Percentiles rank a stretch among this genome's conserved stretches.
phyloP scores from a whole-genome alignment of 129 eudicot genomes.

The Flaveria trinervia region DNA sequence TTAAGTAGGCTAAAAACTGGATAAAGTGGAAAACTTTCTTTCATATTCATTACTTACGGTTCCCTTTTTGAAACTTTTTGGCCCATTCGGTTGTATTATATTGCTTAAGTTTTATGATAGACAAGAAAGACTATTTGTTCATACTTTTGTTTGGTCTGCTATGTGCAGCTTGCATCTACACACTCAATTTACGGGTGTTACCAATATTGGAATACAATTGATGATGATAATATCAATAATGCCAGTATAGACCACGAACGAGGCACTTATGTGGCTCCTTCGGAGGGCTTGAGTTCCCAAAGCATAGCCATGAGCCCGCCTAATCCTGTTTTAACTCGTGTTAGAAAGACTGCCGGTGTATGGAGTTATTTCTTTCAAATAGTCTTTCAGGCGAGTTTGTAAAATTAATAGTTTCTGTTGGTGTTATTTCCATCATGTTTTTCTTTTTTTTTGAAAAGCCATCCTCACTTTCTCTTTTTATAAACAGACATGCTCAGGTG shows the following conservation, averaged over 20 bases:
- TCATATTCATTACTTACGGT: conserved; percentile 6
- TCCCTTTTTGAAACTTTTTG: not conserved
- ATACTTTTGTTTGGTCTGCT: conserved; percentile 7
- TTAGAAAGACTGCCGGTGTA: conserved; percentile 45
- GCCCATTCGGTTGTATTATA: not conserved
- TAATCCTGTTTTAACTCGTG: conserved; percentile 35
- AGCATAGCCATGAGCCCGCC: conserved; percentile 31
- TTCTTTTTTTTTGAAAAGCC: not conserved
- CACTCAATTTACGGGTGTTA: conserved; percentile 70
- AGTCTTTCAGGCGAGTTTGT: conserved; percentile 70
- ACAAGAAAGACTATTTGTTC: not conserved
- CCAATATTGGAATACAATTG: conserved; percentile 35
- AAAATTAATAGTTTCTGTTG: not conserved
- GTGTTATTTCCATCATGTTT: conserved; percentile 1
- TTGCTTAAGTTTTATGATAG: not conserved
- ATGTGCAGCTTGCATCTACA: conserved; percentile 61
- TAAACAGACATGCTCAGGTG: conserved; percentile 68
- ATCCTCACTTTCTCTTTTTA: conserved; percentile 19
- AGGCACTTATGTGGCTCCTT: conserved; percentile 60
- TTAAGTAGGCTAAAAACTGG: not conserved
- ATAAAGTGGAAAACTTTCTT: conserved; percentile 7
- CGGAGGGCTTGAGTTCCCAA: conserved; percentile 39
- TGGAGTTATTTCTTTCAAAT: conserved; percentile 70
- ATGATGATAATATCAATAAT: conserved; percentile 35
- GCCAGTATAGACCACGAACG: conserved; percentile 50